Evolutionary conservation across 2,329 filamentous ascomycete genomes (phyloP).

Genomic region (Graphiopsis chlorocephala): DNA sequence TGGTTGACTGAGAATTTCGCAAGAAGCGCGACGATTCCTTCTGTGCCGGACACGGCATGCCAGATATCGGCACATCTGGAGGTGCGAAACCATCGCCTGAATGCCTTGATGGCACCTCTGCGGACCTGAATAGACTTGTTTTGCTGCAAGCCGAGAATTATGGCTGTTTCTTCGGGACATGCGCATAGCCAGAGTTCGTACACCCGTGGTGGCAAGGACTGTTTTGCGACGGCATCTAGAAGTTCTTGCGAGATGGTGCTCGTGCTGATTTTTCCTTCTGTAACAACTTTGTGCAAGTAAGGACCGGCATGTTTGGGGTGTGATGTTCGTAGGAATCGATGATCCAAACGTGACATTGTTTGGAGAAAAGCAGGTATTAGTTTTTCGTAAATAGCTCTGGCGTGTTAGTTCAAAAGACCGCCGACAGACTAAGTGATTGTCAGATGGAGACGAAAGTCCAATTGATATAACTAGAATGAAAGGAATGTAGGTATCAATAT

Average conservation of each 20-base stretch:
- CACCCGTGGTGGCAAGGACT: constrained; percentile 22
- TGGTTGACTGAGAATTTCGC: constrained; percentile 22
- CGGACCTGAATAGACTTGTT: constrained; percentile 17
- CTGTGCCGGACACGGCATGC: constrained; percentile 20
- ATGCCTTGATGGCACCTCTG: constrained; percentile 18
- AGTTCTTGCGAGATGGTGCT: constrained; percentile 20
- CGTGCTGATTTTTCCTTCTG: not conserved
- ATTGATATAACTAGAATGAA: not conserved
- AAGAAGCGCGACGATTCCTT: constrained; percentile 22
- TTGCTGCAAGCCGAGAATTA: constrained; percentile 19
- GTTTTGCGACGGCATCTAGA: constrained; percentile 16
- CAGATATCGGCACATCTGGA: constrained; percentile 18
- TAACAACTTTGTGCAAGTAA: not conserved
- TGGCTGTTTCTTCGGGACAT: constrained; percentile 18
- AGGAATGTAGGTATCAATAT: not conserved
- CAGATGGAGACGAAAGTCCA: too few relatives aligned
- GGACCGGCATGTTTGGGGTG: constrained; percentile 1
- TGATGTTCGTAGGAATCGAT: not conserved
- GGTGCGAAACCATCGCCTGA: constrained; percentile 19
- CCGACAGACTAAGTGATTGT: not conserved
- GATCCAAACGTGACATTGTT: not conserved
- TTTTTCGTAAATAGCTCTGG: not conserved
- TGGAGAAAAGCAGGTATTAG: not conserved
- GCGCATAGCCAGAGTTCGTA: constrained; percentile 23
- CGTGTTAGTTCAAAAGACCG: not conserved